Evolutionary conservation across 208 protist species (phyloP).

Genomic region (Trypanosoma scelopori): DNA sequence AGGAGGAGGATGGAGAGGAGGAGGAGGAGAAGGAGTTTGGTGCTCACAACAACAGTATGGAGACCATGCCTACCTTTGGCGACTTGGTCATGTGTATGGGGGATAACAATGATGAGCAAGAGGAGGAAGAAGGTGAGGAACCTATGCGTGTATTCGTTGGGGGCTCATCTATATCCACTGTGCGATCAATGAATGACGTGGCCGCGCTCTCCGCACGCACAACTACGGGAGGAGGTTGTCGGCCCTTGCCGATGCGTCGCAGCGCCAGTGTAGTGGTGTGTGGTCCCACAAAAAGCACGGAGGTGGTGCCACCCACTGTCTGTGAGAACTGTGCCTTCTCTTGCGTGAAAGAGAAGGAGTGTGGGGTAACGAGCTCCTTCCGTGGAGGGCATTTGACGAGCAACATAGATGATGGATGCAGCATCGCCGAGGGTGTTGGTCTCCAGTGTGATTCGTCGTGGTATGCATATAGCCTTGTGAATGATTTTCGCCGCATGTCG

Average conservation of each 20-base stretch:
- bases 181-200: slow-evolving; percentile 1
- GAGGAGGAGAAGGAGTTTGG: background rate
- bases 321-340: background rate
- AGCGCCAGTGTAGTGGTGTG: slow-evolving; percentile 7
- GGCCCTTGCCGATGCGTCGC: background rate
- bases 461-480: slow-evolving; percentile 18
- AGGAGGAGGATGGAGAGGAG: too few relatives aligned
- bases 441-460: slow-evolving; percentile 19
- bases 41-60: background rate
- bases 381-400: background rate
- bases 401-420: background rate
- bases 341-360: background rate
- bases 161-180: background rate
- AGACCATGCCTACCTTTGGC: too few relatives aligned
- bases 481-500: slow-evolving; percentile 24
- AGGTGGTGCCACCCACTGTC: too few relatives aligned
- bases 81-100: too few relatives aligned
- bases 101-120: background rate
- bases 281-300: background rate
- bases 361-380: background rate
- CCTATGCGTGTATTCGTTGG: background rate
- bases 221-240: background rate
- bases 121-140: background rate
- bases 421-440: background rate
- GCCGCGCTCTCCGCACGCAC: background rate